Base-by-base conservation (phyloP, 2,329 filamentous ascomycete genomes). In the Pestalotiopsis sp. region DNA sequence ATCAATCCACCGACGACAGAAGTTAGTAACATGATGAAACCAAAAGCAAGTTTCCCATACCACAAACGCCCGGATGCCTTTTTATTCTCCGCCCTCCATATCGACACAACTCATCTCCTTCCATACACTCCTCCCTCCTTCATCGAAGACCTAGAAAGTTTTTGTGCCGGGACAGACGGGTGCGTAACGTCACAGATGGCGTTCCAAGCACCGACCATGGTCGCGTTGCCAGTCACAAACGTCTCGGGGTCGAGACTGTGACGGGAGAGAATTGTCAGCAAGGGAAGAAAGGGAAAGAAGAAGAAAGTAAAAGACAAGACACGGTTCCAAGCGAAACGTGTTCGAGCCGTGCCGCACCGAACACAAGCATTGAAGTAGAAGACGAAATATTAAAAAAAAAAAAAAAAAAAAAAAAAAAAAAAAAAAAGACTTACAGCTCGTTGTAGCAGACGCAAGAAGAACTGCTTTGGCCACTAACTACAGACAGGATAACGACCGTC, bases 171-270 rank as follows among this genome's bases (percentile, higher is more conserved):
- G 17, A n/a, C 45, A n/a, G 9, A 17, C 5, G 17, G 17, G 17
- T 61, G 49, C 38, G 39, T 65, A 60, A 65, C 67, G 27, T 65
- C 68, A 69, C 76, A 78, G 41, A 78, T 74, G 12, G 75, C 69
- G 58, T 78, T 78, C 75, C 76, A 78, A 12, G 72, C 76, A 3
- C 75, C 76, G 57, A 77, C 73, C 12, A 74, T 68, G 4, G 70
- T 70, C 68, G 77, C 65, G 36, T 74, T 74, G 27, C 68, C 70
- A 4, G 65, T 58, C n/a, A 77, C 70, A 67, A 77, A 77, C 17
- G 62, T 70, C 13, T 70, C 69, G 17, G 75, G 73, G 14, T 75
- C 69, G 58, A 78, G 59, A 6, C 77, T 78, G 31, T 41, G 17
- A n/a, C 45, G 5, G 4, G 63, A 14, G 45, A 3, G 61, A 6